These are phyloP conservation scores for Psilocybe cubensis DNA, from an alignment of 768 basidiomycete genomes.

Conservation along the genomic window DNA sequence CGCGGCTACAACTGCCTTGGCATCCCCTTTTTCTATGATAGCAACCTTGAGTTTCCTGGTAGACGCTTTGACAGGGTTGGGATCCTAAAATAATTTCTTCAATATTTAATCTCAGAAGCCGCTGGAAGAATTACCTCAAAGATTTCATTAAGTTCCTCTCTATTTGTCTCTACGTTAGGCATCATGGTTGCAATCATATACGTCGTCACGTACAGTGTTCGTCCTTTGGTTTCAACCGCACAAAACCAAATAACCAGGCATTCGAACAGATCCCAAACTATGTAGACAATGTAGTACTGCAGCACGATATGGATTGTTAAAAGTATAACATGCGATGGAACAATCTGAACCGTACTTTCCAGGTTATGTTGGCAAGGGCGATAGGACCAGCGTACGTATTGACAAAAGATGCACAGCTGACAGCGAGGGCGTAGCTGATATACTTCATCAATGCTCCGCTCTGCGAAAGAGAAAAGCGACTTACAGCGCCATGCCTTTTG, in stretches of 20 bases:
- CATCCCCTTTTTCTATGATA: slow-evolving; percentile 37
- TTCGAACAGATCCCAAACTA: slow-evolving; percentile 44
- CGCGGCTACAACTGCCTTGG: slow-evolving; percentile 13
- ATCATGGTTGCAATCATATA: background rate
- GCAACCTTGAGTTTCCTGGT: slow-evolving; percentile 42
- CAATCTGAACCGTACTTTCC: slow-evolving; percentile 30
- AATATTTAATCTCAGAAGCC: background rate
- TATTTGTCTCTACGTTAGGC: slow-evolving; percentile 14
- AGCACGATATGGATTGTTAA: background rate
- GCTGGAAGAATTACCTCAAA: slow-evolving; percentile 31
- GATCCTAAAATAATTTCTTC: slow-evolving; percentile 28
- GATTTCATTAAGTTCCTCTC: slow-evolving; percentile 46
- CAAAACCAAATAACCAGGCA: slow-evolving; percentile 39
- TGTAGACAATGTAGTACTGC: slow-evolving; percentile 42
- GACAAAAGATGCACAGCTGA: slow-evolving; percentile 48
- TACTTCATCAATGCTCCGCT: slow-evolving; percentile 1
- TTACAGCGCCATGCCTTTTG: slow-evolving; percentile 64
- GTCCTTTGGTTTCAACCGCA: slow-evolving; percentile 45
- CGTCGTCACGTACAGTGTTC: slow-evolving; percentile 38
- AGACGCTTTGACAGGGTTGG: slow-evolving; percentile 44
- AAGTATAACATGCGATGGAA: background rate
- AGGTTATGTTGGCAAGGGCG: slow-evolving; percentile 29
- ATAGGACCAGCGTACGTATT: slow-evolving; percentile 54
- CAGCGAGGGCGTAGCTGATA: slow-evolving; percentile 42
- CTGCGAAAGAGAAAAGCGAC: slow-evolving; percentile 10